These are phyloP conservation scores for Hsuehochloa calcarea DNA, from an alignment of 176 grass and related monocot genomes.

Conservation along the genomic window DNA sequence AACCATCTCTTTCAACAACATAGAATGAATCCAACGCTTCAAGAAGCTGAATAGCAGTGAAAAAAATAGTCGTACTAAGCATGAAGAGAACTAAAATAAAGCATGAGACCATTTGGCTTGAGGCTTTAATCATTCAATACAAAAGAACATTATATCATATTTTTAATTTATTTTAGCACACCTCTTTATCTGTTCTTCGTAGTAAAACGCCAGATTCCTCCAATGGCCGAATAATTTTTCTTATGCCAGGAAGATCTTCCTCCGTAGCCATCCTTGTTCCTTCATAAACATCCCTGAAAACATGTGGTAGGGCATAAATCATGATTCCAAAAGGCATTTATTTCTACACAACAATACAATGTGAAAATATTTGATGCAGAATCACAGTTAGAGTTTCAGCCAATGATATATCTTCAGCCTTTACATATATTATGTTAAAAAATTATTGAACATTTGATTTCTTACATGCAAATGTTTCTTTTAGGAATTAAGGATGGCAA, in stretches of 20 bases:
- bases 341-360: background rate
- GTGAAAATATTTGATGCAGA: background rate
- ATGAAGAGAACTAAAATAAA: constrained; percentile 14
- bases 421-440: background rate
- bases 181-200: constrained; percentile 81
- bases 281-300: constrained; percentile 89
- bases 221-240: constrained; percentile 73
- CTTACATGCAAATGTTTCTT: background rate
- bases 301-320: constrained; percentile 8
- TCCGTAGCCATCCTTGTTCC: constrained; percentile 76
- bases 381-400: background rate
- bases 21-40: constrained; percentile 66
- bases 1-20: constrained; percentile 93
- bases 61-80: constrained; percentile 18
- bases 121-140: background rate
- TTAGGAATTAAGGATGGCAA: background rate
- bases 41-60: constrained; percentile 63
- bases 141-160: background rate
- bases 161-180: constrained; percentile 26
- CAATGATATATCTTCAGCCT: constrained; percentile 7
- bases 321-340: background rate
- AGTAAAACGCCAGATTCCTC: constrained; percentile 79
- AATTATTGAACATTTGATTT: background rate
- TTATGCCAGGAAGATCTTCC: constrained; percentile 81
- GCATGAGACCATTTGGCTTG: background rate